Conservation (phyloP, 257 asterid species). For the Gardenia jasminoides region DNA sequence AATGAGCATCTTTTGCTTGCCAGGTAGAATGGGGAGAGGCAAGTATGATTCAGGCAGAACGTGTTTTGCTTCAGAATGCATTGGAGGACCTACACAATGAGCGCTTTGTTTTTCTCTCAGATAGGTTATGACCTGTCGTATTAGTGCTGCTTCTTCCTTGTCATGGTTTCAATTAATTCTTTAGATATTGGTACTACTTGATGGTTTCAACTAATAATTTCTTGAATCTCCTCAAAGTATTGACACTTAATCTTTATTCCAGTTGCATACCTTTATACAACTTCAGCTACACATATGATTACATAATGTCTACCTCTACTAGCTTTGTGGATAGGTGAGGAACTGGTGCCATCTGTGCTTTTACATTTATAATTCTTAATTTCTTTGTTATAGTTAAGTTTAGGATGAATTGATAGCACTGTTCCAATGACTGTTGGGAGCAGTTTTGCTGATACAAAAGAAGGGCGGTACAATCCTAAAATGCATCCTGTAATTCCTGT, state of each 20-base stretch:
- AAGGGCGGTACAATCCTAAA: conserved; percentile 94
- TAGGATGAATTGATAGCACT: background rate
- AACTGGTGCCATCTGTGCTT: conserved; percentile 16
- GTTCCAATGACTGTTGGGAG: conserved; percentile 19
- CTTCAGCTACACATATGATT: conserved; percentile 91
- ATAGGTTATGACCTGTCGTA: conserved; percentile 51
- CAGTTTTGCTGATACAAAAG: conserved; percentile 94
- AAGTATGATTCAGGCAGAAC: conserved; percentile 98
- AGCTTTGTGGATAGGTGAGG: conserved; percentile 93
- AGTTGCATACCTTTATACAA: conserved; percentile 97
- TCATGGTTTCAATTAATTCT: background rate
- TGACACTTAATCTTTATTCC: conserved; percentile 33
- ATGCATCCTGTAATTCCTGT: conserved; percentile 85
- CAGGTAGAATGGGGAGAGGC: conserved; percentile 99
- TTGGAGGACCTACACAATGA: conserved; percentile 69
- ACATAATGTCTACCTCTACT: conserved; percentile 78
- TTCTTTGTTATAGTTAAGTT: background rate
- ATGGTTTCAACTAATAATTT: background rate
- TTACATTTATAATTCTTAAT: background rate
- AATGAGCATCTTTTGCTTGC: conserved; percentile 38
- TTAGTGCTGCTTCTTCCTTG: background rate
- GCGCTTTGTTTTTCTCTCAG: conserved; percentile 89
- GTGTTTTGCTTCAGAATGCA: conserved; percentile 76
- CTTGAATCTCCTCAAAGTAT: conserved; percentile 19
- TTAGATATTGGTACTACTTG: background rate